Evolutionary conservation across 371 early-diverging fungal species (phyloP), one percentile per base, ranked within the genome.

Genomic region (Mortierella sp.): DNA sequence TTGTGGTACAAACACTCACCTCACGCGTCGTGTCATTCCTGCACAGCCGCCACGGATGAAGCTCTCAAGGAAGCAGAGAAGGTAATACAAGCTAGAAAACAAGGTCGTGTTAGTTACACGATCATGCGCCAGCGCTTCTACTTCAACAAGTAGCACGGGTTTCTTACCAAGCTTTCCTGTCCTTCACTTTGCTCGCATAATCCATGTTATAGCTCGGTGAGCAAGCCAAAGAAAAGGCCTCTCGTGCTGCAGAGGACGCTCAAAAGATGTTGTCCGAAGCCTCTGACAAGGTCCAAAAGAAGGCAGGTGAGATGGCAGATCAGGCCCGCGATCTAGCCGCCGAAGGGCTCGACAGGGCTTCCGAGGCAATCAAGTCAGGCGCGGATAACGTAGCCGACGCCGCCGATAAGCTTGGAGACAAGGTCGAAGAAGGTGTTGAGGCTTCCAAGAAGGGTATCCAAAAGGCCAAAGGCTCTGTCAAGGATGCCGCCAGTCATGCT

Each of bases 31-130:
- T 41, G 47, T 60, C 31, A n/a, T 21, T 22, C 21, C 1, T 41
- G 16, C 45, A 9, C 25, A 72, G 73, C 45, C 31, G 63, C 60
- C 16, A 53, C 52, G 21, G 73, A 74, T 22, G 76, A 74, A 2
- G 68, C 57, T 16, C 47, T 74, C 46, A 74, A 74, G 50, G 68
- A 74, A 22, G 76, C 68, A 16, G 65, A 68, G 22, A 68, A 60
- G 68, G 73, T 73, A 71, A n/a, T n/a, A n/a, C n/a, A n/a, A n/a
- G n/a, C n/a, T n/a, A n/a, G n/a, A n/a, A n/a, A n/a, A n/a, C n/a
- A n/a, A n/a, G n/a, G n/a, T n/a, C n/a, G n/a, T n/a, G n/a, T n/a
- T n/a, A n/a, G n/a, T n/a, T n/a, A n/a, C n/a, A n/a, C n/a, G n/a
- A n/a, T n/a, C n/a, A n/a, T n/a, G n/a, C n/a, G n/a, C n/a, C n/a